Base-by-base conservation (phyloP, 1,139 yeast species). In the Protomyces gravidus region DNA sequence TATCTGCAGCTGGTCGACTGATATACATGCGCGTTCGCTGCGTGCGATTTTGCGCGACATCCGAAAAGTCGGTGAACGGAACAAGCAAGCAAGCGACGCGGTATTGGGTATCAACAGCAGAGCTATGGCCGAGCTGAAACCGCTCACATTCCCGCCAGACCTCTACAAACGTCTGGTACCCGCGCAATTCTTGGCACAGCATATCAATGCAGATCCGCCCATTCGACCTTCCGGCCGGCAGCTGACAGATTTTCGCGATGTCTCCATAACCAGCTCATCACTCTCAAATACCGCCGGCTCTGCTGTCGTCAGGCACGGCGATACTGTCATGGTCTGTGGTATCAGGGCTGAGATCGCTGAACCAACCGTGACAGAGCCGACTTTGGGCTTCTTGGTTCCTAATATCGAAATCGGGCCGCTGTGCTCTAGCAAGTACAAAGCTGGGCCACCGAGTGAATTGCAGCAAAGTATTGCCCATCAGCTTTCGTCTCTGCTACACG, bases 331-430 rank as follows among this genome's bases (percentile, higher is more conserved):
- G 56, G 51, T 51, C 11, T 62, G 63, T 21, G 61, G 61, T 7
- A 55, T 62, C 21, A 50, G 59, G 33, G 63, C 63, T 23, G 63
- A 62, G 40, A 49, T 60, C 40, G 58, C 63, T 6, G 62, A 62
- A 49, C 63, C 63, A 11, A 45, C 50, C 2, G 56, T 55, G 13
- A 45, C 56, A 9, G 45, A 48, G 9, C 63, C 63, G 9, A 19
- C 28, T 5, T 27, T 25, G n/a, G 63, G 63, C 9, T 62, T 39
- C 49, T 40, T 62, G 19, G 63, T 62, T 19, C 63, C 63, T 15
- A 60, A 62, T 36, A 40, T 62, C 39, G 61, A 56, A 23, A 46
- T 62, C 13, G 56, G 59, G 7, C 63, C 63, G 11, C 32, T 62
- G 7, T 62, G 63, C 45, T 53, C 50, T 6, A 27, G 49, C 26